Evolutionary conservation across 2,329 filamentous ascomycete species (phyloP).

Genomic region (Paraconiothyrium brasiliense): DNA sequence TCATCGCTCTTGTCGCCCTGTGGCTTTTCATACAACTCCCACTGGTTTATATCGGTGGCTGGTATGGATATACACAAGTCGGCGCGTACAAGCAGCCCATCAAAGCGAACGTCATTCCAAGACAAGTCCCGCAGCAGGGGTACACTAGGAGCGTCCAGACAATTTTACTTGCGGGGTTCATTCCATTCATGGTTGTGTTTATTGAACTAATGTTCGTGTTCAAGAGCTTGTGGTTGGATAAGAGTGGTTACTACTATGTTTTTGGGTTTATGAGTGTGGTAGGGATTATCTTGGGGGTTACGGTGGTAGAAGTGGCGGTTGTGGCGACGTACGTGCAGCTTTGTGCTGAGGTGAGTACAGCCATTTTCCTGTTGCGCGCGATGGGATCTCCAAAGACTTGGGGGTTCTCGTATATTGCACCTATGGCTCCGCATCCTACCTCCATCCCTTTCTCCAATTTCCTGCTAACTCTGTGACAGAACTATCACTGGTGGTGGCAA

Average conservation of each 20-base stretch:
- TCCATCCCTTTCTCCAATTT: not conserved
- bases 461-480: slow-evolving; percentile 53
- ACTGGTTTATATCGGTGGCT: slow-evolving; percentile 81
- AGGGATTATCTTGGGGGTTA: slow-evolving; percentile 74
- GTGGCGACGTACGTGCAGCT: slow-evolving; percentile 85
- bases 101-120: slow-evolving; percentile 74
- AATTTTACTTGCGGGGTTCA: slow-evolving; percentile 75
- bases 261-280: slow-evolving; percentile 86
- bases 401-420: not conserved
- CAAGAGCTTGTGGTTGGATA: slow-evolving; percentile 88
- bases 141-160: slow-evolving; percentile 72
- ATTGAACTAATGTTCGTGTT: slow-evolving; percentile 89
- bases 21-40: slow-evolving; percentile 90
- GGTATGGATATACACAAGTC: slow-evolving; percentile 75
- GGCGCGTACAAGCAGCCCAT: slow-evolving; percentile 83
- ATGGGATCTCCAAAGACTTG: not conserved
- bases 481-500: slow-evolving; percentile 94
- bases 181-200: slow-evolving; percentile 88
- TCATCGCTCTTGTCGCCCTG: slow-evolving; percentile 75
- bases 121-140: slow-evolving; percentile 79
- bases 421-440: not conserved
- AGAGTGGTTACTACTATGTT: slow-evolving; percentile 90
- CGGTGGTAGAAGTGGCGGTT: slow-evolving; percentile 83
- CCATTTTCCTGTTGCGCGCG: not conserved
- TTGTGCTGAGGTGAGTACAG: slow-evolving; percentile 70